Evolutionary conservation across 2,329 filamentous ascomycete genomes (phyloP), one percentile per base, ranked within the genome.

Genomic region (Sclerotinia subarctica): DNA sequence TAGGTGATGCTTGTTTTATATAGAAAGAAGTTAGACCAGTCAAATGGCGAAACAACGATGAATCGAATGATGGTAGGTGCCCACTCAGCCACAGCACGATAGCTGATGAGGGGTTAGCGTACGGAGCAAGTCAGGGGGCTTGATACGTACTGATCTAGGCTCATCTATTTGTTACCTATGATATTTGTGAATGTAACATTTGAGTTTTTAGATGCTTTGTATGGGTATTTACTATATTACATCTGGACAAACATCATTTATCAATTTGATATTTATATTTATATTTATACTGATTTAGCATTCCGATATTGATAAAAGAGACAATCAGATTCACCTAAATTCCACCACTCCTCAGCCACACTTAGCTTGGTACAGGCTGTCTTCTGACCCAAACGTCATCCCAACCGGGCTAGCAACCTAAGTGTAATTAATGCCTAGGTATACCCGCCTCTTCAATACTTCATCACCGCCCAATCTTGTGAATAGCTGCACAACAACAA

Each of bases 331-430:
- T 49, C 19, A 49, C 29, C 35, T 35, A 47, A 49, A 24, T 19
- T 13, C 13, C 13, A 17, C 24, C 19, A 49, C 5, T 49, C 49
- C 29, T 21, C 21, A 49, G 58, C 58, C 58, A 62, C 44, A 35
- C 21, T 24, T 49, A 66, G 29, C 42, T 59, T n/a, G 42, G 24
- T n/a, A 35, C 44, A 21, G 32, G 24, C 38, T 54, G 52, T 68
- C 66, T 64, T 65, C 66, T 64, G 57, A 64, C 58, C 59, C 46
- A 51, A 67, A 68, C 52, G 59, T 68, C 66, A 68, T 63, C 35
- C 60, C 38, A 51, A 35, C 53, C 63, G 54, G 62, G 51, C 52
- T 42, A 69, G 35, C 24, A 38, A 26, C 26, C 24, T 24, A 44
- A 21, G 46, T 65, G 54, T 24, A 5, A 42, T 38, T 24, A 5